A percentile compares a stretch with the other conserved stretches of the same genome.
Conservation (phyloP, 257 asterid genomes). For the Lavandula angustifolia region DNA sequence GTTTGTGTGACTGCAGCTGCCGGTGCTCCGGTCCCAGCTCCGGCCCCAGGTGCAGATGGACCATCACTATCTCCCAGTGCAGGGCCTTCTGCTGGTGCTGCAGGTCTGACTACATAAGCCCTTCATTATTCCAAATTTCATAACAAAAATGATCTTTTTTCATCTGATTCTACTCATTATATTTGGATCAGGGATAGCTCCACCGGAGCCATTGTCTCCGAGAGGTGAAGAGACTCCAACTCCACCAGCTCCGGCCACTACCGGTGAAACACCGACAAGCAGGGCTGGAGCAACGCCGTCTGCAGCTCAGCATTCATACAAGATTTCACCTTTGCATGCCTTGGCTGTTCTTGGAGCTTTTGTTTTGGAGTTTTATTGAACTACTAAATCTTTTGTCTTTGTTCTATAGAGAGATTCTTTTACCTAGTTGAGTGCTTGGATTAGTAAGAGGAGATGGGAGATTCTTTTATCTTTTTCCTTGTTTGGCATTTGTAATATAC, state of each 20-base stretch:
- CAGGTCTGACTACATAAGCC: conserved; percentile 25
- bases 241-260: conserved; percentile 37
- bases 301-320: conserved; percentile 34
- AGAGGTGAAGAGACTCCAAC: conserved; percentile 35
- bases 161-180: background rate
- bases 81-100: conserved; percentile 42
- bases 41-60: conserved; percentile 27
- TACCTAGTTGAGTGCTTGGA: conserved; percentile 35
- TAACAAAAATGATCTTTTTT: background rate
- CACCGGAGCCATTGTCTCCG: conserved; percentile 42
- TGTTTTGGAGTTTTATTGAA: conserved; percentile 39
- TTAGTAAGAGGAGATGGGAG: conserved; percentile 32
- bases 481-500: conserved; percentile 31
- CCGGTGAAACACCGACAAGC: conserved; percentile 36
- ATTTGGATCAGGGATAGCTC: conserved; percentile 37
- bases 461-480: background rate
- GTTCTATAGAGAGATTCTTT: conserved; percentile 35
- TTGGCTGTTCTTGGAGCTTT: conserved; percentile 41
- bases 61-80: conserved; percentile 43
- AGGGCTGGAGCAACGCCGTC: conserved; percentile 58
- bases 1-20: conserved; percentile 30
- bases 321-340: conserved; percentile 38
- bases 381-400: background rate
- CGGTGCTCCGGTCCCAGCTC: conserved; percentile 52
- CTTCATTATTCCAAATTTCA: background rate